Percentiles rank a stretch among this genome's conserved stretches.
These are phyloP conservation scores for Corylus heterophylla DNA, from an alignment of 306 rosid species.

Conservation along the genomic window DNA sequence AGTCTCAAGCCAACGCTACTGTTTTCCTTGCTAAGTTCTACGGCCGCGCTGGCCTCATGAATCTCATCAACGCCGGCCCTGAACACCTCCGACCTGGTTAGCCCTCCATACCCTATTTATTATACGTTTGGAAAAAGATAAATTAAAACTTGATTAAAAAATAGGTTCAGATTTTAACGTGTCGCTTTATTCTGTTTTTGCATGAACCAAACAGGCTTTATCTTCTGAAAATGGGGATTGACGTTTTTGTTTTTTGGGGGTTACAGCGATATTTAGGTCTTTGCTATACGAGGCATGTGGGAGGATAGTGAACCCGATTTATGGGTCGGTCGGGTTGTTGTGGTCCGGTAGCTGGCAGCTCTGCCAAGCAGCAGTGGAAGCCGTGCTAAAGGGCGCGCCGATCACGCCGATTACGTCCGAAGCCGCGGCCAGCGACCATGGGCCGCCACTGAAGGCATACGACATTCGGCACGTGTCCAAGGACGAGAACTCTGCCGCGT, in stretches of 20 bases:
- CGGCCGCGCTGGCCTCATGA: conserved; percentile 98
- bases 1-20: conserved; percentile 96
- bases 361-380: conserved; percentile 90
- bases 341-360: conserved; percentile 99
- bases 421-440: conserved; percentile 66
- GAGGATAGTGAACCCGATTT: conserved; percentile 90
- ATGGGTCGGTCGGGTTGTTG: conserved; percentile 89
- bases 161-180: not conserved
- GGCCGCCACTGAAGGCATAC: conserved; percentile 84
- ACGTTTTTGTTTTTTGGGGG: not conserved
- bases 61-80: conserved; percentile 93
- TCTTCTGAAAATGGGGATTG: not conserved
- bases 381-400: conserved; percentile 80
- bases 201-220: conserved; percentile 1
- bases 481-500: conserved; percentile 79
- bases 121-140: not conserved
- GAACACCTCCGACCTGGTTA: conserved; percentile 93
- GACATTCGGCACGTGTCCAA: conserved; percentile 92
- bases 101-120: not conserved
- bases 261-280: conserved; percentile 81
- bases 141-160: not conserved
- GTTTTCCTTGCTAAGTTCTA: conserved; percentile 93
- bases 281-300: conserved; percentile 93
- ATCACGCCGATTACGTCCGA: conserved; percentile 84
- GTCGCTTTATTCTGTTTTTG: not conserved